Evolutionary conservation across 192 early-diverging fungal species (phyloP).

Genomic region (Rhizoclosmatium globosum): DNA sequence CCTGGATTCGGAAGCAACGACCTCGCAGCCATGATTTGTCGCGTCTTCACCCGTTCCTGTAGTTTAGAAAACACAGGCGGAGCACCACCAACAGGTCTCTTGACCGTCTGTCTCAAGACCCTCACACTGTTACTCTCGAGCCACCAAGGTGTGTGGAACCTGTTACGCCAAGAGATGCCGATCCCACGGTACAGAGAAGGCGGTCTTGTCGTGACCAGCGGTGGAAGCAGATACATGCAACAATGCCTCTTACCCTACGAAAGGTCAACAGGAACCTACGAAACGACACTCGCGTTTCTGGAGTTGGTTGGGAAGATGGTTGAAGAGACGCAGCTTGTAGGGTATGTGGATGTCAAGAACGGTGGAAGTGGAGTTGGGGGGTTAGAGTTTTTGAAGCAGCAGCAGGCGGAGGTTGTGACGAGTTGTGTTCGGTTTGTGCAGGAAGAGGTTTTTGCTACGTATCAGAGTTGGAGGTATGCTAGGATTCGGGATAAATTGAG

Average conservation of each 20-base stretch:
- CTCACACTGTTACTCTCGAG: constrained; percentile 38
- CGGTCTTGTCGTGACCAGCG: background rate
- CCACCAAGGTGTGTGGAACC: constrained; percentile 46
- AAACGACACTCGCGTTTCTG: constrained; percentile 53
- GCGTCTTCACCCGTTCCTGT: constrained; percentile 46
- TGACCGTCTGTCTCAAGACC: constrained; percentile 48
- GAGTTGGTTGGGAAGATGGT: constrained; percentile 46
- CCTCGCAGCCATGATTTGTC: constrained; percentile 47
- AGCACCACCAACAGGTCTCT: constrained; percentile 42
- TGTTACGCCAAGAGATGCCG: constrained; percentile 44
- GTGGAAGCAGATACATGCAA: constrained; percentile 48
- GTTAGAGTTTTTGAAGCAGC: background rate
- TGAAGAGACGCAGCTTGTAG: background rate
- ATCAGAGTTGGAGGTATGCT: constrained; percentile 52
- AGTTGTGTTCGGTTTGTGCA: constrained; percentile 53
- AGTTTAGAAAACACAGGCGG: background rate
- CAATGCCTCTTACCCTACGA: constrained; percentile 53
- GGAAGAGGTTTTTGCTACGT: constrained; percentile 53
- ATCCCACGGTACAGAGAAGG: constrained; percentile 42
- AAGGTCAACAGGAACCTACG: constrained; percentile 45
- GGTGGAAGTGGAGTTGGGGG: background rate
- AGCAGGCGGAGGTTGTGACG: constrained; percentile 45
- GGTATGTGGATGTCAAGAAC: background rate
- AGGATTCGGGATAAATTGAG: constrained; percentile 47
- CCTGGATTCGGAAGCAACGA: constrained; percentile 28